Percentiles rank a stretch among this genome's conserved stretches.
Conservation (phyloP, 1,284 basidiomycete genomes). For the Boletus mariae region DNA sequence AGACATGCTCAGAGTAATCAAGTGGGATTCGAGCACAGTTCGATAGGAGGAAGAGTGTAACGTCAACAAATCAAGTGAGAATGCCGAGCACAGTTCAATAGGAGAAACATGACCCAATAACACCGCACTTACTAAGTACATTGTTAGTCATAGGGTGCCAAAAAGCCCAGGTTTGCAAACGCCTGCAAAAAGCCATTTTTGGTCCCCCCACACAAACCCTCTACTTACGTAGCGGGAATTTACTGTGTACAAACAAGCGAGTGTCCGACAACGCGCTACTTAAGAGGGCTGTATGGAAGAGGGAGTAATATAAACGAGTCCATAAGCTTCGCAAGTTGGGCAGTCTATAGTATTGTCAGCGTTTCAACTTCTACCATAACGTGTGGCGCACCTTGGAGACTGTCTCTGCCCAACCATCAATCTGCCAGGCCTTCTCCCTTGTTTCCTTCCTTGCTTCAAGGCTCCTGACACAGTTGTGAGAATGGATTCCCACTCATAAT, state of each 20-base stretch:
- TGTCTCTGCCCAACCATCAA: slow-evolving; percentile 92
- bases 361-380: neutral
- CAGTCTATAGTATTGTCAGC: slow-evolving; percentile 51
- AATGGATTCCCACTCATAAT: slow-evolving; percentile 1
- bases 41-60: too few relatives aligned
- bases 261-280: slow-evolving; percentile 38
- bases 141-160: too few relatives aligned
- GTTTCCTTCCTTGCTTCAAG: slow-evolving; percentile 78
- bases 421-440: slow-evolving; percentile 86
- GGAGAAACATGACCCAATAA: too few relatives aligned
- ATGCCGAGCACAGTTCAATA: too few relatives aligned
- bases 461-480: slow-evolving; percentile 44
- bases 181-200: too few relatives aligned
- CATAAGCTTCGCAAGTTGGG: slow-evolving; percentile 75
- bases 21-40: too few relatives aligned
- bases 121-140: too few relatives aligned
- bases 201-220: too few relatives aligned
- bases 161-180: too few relatives aligned
- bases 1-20: too few relatives aligned
- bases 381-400: slow-evolving; percentile 71
- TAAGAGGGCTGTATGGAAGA: slow-evolving; percentile 76
- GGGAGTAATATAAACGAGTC: slow-evolving; percentile 73
- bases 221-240: too few relatives aligned
- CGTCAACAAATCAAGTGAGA: too few relatives aligned
- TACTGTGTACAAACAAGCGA: neutral